Evolutionary conservation across 2,329 filamentous ascomycete species (phyloP).

Genomic region (Diaporthe sp.): DNA sequence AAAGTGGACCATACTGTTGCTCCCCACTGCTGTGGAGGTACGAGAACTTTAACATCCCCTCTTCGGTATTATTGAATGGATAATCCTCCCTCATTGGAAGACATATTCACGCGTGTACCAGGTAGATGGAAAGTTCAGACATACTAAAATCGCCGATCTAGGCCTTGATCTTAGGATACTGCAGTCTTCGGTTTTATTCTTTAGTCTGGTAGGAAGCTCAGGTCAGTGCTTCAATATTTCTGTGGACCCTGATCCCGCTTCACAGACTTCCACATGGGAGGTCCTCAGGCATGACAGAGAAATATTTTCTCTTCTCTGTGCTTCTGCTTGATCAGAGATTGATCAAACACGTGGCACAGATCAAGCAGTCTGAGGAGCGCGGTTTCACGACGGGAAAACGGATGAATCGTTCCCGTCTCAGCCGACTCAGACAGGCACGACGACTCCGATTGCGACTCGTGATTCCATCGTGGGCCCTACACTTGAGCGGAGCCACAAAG

Average conservation of each 20-base stretch:
- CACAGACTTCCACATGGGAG: not conserved
- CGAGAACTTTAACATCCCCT: conserved; percentile 9
- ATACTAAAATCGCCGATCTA: not conserved
- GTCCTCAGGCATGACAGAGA: not conserved
- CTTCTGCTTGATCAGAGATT: not conserved
- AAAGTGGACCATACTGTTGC: not conserved
- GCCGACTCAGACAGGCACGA: conserved; percentile 17
- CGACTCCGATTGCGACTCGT: conserved; percentile 5
- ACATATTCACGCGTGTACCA: not conserved
- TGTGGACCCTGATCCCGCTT: not conserved
- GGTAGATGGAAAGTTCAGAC: not conserved
- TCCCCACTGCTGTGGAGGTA: conserved; percentile 5
- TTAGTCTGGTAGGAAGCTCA: too few species aligned
- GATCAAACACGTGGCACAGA: conserved; percentile 6
- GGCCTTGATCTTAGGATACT: too few species aligned
- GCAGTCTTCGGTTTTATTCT: not conserved
- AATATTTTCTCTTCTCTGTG: not conserved
- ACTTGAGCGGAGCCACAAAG: not conserved
- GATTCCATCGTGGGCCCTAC: not conserved
- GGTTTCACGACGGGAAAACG: not conserved
- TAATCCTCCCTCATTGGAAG: not conserved
- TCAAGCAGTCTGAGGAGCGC: not conserved
- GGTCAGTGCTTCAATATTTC: not conserved
- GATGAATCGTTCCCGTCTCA: conserved; percentile 21
- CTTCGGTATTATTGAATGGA: not conserved